Evolutionary conservation across 345 rosid species (phyloP), one percentile per base, ranked within the genome.

Genomic region (Acer saccharum): DNA sequence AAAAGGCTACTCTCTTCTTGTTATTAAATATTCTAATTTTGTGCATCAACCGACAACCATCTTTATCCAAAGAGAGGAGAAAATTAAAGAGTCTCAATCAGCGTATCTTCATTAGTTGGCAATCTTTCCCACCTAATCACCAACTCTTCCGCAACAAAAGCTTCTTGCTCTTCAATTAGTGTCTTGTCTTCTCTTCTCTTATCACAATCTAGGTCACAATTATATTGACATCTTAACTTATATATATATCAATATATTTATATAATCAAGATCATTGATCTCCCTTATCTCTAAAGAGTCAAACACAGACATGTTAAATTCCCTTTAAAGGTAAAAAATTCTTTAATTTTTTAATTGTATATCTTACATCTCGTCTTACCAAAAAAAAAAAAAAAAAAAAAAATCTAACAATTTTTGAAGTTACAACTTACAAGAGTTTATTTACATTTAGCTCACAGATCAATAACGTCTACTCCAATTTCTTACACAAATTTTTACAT

Each of bases 101-200:
- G 74, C 52, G 66, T n/a, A 77, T 74, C 48, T 69, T 71, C 21
- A 65, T 81, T 68, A 82, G 82, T 69, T 80, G 82, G 79, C 67
- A 54, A 80, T 69, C 72, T 32, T 73, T 14, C 21, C 29, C 70
- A 81, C 83, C 78, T 75, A 78, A 65, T 71, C 65, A 32, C 81
- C 76, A 76, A 76, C 72, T 63, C 21, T 41, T 43, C 46, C 25
- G 43, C 41, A 78, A 73, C 55, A 68, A 66, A 71, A 65, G 16
- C 39, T 12, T 23, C 43, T 13, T 44, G 35, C n/a, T 63, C 27
- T 35, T 9, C 50, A 69, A 72, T 62, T 43, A 60, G 70, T 23
- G 64, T 39, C 57, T 10, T 21, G 23, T 75, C 81, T 72, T 80
- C 65, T 66, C 46, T 46, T 46, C 50, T 80, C 76, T 78, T 18